A percentile compares a stretch with the other conserved stretches of the same genome.
Conservation (phyloP, 768 basidiomycete species). For the Kwoniella dendrophila region DNA sequence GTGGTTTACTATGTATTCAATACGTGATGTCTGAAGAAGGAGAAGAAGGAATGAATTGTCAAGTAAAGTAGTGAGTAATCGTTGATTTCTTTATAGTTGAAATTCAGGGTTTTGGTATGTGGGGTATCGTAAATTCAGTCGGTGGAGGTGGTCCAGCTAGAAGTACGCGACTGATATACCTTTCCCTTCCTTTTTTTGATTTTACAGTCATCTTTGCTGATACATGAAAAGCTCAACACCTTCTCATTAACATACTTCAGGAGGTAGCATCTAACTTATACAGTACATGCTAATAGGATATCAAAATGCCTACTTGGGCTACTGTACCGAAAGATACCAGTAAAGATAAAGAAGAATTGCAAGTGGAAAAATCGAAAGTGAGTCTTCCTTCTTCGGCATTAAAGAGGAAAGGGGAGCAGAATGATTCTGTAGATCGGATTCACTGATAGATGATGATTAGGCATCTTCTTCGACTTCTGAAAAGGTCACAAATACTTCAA, state of each 20-base stretch:
- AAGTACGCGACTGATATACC: neutral
- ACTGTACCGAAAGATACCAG: neutral
- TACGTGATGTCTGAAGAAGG: neutral
- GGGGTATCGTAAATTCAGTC: conserved; percentile 18
- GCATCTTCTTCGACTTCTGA: no score
- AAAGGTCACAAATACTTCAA: no score
- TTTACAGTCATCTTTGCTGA: no score
- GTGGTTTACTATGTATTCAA: no score
- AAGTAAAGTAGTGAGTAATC: neutral
- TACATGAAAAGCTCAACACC: no score
- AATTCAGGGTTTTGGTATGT: conserved; percentile 14
- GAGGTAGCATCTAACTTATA: no score
- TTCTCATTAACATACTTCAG: no score
- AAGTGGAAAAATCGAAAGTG: neutral
- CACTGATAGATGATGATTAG: no score
- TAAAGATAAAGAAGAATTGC: neutral
- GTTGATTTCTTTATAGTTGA: conserved; percentile 4
- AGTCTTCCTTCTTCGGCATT: neutral
- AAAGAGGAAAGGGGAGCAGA: no score
- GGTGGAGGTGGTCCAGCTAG: conserved; percentile 25
- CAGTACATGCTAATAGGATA: neutral
- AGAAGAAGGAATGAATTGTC: neutral
- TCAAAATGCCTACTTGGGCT: neutral
- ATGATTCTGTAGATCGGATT: no score
- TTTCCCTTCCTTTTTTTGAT: neutral